Base-by-base conservation (phyloP, 179 eudicot genomes). In the Patellifolia procumbens region DNA sequence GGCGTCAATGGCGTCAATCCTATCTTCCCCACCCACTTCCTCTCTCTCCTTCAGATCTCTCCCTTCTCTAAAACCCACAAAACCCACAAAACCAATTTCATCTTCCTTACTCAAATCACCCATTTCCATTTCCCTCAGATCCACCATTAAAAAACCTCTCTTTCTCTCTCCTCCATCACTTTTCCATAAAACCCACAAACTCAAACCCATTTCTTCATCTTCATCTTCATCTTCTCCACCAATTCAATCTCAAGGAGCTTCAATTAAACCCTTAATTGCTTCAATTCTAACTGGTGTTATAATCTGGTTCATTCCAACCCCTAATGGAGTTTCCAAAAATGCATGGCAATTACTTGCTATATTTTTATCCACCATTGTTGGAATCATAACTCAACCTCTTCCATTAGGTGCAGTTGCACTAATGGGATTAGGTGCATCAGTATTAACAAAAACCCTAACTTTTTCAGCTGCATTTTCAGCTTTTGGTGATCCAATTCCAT, bases 381-480 rank as follows among this genome's bases (percentile, higher is more conserved):
- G 97, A 0, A 91, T 95, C 75, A 95, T 95, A 35, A 91, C 99
- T 4, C 99, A 95, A 46, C 98, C 98, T 0, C 80, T 93, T 22
- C 99, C 99, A 4, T 80, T 95, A 9, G 99, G 99, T 0, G 99
- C 99, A 24, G 98, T 93, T 5, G 99, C 98, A 0, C 76, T 95
- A 0, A 75, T 89, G 85, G 98, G 97, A 0, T 87, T 95, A 15
- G 98, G 98, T 17, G 90, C 99, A 4, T 79, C 96, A 26, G 97
- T 95, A 13, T 39, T 93, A 5, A 93, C 99, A 7, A 91, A 95
- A 74, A 90, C 99, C 17, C 86, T 95, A 0, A 82, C 99, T 0
- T 95, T 95, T 53, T 86, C 98, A 19, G 98, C 92, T 19, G 98
- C 99, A 0, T 95, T 95, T 77, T 95, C 98, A 22, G 99, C 99